Evolutionary conservation across 164 flowering plant genomes (phyloP).

Genomic region (Tetracentron sinense): DNA sequence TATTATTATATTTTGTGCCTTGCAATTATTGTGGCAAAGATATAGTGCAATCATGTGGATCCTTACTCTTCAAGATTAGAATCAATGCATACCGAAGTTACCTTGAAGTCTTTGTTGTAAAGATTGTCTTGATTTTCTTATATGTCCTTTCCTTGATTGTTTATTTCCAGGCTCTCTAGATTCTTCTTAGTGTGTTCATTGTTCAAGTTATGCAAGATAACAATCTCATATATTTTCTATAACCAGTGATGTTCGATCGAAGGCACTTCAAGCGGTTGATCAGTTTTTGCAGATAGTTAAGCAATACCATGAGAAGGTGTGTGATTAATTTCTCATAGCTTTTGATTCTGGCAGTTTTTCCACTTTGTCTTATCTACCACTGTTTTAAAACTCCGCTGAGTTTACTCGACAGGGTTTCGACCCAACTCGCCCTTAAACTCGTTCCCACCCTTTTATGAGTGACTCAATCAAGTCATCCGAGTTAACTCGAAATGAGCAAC

Average conservation of each 20-base stretch:
- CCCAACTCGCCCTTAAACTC: no score
- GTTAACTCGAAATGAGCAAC: no score
- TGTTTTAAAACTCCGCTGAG: no score
- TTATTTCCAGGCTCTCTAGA: neutral
- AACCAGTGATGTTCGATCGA: conserved; percentile 84
- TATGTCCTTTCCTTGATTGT: neutral
- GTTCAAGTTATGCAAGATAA: neutral
- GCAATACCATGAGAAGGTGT: conserved; percentile 78
- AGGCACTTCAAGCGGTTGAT: conserved; percentile 96
- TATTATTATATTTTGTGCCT: neutral
- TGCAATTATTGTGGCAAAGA: neutral
- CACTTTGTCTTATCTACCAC: neutral
- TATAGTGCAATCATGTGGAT: neutral
- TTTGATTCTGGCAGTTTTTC: neutral
- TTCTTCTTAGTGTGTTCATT: neutral
- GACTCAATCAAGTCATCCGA: no score
- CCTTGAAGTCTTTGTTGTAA: neutral
- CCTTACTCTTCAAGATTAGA: neutral
- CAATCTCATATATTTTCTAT: neutral
- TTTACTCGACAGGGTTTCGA: no score
- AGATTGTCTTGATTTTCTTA: no score
- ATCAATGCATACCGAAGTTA: neutral
- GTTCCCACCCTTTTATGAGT: no score
- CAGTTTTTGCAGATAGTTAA: conserved; percentile 84
- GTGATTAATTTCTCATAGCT: conserved; percentile 9